Evolutionary conservation across 2,329 filamentous ascomycete species (phyloP), one percentile per base, ranked within the genome.

Genomic region (Pseudogymnoascus sp.): DNA sequence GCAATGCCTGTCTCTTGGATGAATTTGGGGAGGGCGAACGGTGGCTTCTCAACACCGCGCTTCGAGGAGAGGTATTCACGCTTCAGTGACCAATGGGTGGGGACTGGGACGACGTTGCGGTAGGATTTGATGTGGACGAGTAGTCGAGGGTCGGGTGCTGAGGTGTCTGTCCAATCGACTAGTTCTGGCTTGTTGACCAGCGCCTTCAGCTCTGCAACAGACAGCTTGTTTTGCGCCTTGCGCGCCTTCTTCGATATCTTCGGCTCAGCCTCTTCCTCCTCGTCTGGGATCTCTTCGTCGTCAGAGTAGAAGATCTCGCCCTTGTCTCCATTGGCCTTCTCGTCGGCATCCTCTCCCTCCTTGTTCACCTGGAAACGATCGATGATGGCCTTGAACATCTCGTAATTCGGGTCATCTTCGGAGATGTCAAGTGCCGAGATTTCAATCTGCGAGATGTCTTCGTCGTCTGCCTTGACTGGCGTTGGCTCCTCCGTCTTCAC

Each of bases 61-160:
- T 99, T 99, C 47, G 92, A 97, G 0, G 93, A 97, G 2, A 99
- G 80, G 71, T 99, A 99, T 73, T 99, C 94, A 66, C 94, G 86
- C 78, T 99, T 99, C 61, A 99, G 78, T 0, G 90, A 91, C 94
- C 94, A 99, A 73, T 99, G 94, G 4, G 82, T 80, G 1, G 94
- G 94, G 0, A 99, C 94, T 1, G 94, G 94, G 0, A 99, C 92
- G 25, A 97, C 90, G 71, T 99, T 99, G 67, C 92, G 86, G 72
- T 95, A 90, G 2, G 90, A 88, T 75, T 97, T 99, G 78, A 99
- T 92, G 70, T 96, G 90, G 25, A 97, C 90, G 9, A 99, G 82
- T 43, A 97, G 78, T 61, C 88, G 84, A 12, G 94, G 94, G 72
- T 99, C 92, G 25, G 89, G 85, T 0, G 94, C 92, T 14, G 91